A percentile compares a stretch with the other conserved stretches of the same genome.
phyloP scores from a whole-genome alignment of 2,329 filamentous ascomycete genomes.

The Botrytis elliptica region DNA sequence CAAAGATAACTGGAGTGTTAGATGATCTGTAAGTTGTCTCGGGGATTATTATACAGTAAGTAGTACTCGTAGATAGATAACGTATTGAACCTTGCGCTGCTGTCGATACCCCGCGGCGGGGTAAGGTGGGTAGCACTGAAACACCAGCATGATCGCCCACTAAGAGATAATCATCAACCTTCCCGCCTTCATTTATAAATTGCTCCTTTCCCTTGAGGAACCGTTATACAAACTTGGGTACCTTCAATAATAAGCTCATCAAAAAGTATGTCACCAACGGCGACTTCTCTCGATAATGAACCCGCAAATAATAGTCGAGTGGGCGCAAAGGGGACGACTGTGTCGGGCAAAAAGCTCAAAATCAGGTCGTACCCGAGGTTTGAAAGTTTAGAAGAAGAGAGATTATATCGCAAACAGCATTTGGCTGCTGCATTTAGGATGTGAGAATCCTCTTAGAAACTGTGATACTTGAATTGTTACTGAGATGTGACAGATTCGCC shows the following conservation, averaged over 20 bases:
- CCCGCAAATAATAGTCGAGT: constrained; percentile 43
- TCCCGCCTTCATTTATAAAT: neutral
- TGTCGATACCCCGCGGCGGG: neutral
- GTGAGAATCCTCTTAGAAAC: neutral
- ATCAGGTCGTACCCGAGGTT: constrained; percentile 45
- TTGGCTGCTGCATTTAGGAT: constrained; percentile 34
- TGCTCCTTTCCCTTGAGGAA: neutral
- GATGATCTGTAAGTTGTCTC: neutral
- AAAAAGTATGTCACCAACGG: constrained; percentile 41
- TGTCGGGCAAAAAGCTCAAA: constrained; percentile 46
- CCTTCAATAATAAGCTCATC: too few relatives aligned
- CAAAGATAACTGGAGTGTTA: neutral
- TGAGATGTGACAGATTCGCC: constrained; percentile 23
- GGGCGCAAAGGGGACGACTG: constrained; percentile 48
- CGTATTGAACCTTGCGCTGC: neutral
- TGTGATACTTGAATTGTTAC: neutral
- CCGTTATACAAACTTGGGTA: neutral
- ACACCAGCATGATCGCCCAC: neutral
- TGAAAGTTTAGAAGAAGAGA: constrained; percentile 30
- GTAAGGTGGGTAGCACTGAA: neutral
- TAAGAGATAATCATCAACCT: neutral
- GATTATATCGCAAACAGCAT: constrained; percentile 35
- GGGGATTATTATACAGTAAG: neutral
- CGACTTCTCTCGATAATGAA: constrained; percentile 38
- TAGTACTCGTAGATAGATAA: neutral